Evolutionary conservation across 257 asterid species (phyloP).

Genomic region (Datura wrightii): DNA sequence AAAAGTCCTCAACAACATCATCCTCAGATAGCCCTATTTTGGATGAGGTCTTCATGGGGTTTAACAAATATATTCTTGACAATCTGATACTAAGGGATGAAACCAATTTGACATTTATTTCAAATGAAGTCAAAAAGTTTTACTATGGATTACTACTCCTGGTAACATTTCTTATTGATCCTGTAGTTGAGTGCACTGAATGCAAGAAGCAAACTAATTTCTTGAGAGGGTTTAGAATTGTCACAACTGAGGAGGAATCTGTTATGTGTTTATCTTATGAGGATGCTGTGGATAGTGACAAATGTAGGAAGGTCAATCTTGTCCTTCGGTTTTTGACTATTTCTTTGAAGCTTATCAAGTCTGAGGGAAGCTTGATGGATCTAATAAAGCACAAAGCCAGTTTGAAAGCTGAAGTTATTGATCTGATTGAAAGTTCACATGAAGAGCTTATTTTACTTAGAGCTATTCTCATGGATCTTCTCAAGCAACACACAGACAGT

Average conservation of each 20-base stretch:
- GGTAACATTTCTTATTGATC: not conserved
- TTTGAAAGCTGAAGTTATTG: not conserved
- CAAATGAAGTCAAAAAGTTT: not conserved
- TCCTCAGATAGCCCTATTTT: not conserved
- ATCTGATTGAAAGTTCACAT: not conserved
- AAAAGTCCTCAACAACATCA: not conserved
- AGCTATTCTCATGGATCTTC: not conserved
- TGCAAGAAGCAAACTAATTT: not conserved
- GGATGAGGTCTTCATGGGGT: not conserved
- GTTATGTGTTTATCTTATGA: not conserved
- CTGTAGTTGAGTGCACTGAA: not conserved
- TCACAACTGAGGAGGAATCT: not conserved
- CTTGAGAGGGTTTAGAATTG: not conserved
- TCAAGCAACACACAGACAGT: not conserved
- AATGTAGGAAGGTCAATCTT: not conserved
- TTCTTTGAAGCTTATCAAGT: not conserved
- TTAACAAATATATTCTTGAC: not conserved
- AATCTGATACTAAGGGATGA: not conserved
- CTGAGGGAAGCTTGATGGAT: not conserved
- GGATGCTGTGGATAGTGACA: not conserved
- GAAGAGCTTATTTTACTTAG: not conserved
- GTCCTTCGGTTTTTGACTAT: not conserved
- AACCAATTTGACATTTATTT: not conserved
- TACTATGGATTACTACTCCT: not conserved
- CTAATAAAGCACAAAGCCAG: not conserved